Base-by-base conservation (phyloP, 306 rosid species). In the Prunus salicina region DNA sequence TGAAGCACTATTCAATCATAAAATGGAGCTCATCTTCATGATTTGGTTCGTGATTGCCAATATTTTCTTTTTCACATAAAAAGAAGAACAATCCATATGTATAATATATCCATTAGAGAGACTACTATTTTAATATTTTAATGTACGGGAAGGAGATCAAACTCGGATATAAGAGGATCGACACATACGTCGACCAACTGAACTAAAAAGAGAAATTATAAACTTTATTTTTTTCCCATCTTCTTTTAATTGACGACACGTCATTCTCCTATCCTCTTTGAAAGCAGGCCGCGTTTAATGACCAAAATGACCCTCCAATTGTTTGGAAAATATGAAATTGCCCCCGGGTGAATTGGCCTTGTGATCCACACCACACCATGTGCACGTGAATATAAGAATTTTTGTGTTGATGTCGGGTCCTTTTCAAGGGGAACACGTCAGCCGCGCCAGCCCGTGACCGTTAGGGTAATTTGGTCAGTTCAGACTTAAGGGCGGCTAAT, bases 301-400 rank as follows among this genome's bases (percentile, higher is more conserved):
- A 75, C 82, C n/a, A 53, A 56, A 74, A 28, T 2, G n/a, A 11
- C 69, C 81, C 81, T 57, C 6, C 11, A 2, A 4, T 38, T 64
- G 13, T n/a, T 13, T 0, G 2, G 8, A 11, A 53, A 80, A 60
- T 81, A 34, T 25, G 69, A n/a, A 65, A 49, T 49, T 50, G 14
- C 25, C 71, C 74, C 46, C 30, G 15, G 13, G 12, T 16, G 4
- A 1, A 3, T 16, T 64, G 65, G 22, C 78, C 45, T n/a, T 53
- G 55, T 43, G 16, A 80, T 78, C 74, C 65, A 73, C 61, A 58
- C 83, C 19, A 38, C 50, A 52, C 82, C 22, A 45, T 67, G 55
- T 74, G 64, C 87, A 82, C 88, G 91, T 85, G 88, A 87, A 82
- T 30, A 49, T 56, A 12, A 76, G 80, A 85, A 89, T 69, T 81